Evolutionary conservation across 202 grass and related monocot species (phyloP).

Genomic region (Bolboschoenoplectus hybrid): DNA sequence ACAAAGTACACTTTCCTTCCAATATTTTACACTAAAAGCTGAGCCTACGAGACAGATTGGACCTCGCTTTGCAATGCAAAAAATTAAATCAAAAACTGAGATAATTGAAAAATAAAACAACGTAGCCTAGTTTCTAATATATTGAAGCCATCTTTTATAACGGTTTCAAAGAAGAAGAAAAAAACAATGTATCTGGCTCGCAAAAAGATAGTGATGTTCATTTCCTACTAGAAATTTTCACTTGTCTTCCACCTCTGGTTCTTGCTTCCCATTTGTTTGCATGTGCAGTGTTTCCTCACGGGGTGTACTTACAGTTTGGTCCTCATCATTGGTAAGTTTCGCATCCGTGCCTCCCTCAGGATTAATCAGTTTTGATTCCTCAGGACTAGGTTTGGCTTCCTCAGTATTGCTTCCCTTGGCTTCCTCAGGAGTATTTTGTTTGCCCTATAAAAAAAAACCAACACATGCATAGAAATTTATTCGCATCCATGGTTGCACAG

Average conservation of each 20-base stretch:
- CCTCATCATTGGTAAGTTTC: conserved; percentile 48
- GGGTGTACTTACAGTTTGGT: conserved; percentile 49
- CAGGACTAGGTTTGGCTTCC: conserved; percentile 42
- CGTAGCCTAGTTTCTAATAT: conserved; percentile 32
- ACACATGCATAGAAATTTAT: background rate
- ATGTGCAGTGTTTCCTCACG: conserved; percentile 40
- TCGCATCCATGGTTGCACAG: background rate
- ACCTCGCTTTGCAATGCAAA: conserved; percentile 23
- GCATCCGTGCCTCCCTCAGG: conserved; percentile 50
- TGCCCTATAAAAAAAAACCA: conserved; percentile 15
- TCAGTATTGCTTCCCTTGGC: background rate
- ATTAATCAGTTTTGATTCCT: conserved; percentile 61
- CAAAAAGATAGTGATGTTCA: background rate
- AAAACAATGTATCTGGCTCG: background rate
- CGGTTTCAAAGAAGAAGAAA: background rate
- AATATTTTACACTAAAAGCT: conserved; percentile 28
- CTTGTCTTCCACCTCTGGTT: conserved; percentile 39
- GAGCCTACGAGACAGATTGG: conserved; percentile 21
- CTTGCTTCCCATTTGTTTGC: conserved; percentile 47
- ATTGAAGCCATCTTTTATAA: background rate
- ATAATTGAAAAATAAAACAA: conserved; percentile 23
- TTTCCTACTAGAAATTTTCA: conserved; percentile 33
- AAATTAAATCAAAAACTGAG: conserved; percentile 14
- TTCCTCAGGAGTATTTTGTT: conserved; percentile 40
- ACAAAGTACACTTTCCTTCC: conserved; percentile 11